These are phyloP conservation scores for Zygosaccharomyces bisporus DNA, from an alignment of 805 yeast species.

Conservation along the genomic window DNA sequence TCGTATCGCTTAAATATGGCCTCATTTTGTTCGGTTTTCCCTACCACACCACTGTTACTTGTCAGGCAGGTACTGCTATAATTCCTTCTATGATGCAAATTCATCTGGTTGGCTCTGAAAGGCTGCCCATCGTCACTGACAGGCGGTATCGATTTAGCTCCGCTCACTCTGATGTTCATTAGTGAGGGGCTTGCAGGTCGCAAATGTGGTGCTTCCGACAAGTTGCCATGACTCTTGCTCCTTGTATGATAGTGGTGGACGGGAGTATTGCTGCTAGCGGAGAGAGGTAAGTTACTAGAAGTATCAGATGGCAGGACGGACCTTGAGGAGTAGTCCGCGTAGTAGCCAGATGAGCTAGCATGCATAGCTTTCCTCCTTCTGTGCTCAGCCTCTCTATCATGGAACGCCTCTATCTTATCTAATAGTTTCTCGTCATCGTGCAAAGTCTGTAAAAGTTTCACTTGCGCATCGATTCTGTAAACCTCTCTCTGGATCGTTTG, in stretches of 20 bases:
- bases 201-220: slow-evolving; percentile 15
- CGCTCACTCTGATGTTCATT: slow-evolving; percentile 20
- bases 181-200: slow-evolving; percentile 23
- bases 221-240: slow-evolving; percentile 32
- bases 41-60: slow-evolving; percentile 48
- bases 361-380: slow-evolving; percentile 37
- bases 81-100: slow-evolving; percentile 32
- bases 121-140: slow-evolving; percentile 15
- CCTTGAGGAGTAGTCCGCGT: slow-evolving; percentile 37
- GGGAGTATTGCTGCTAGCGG: slow-evolving; percentile 19
- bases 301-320: slow-evolving; percentile 6
- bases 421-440: slow-evolving; percentile 35
- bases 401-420: slow-evolving; percentile 23
- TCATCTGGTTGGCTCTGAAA: slow-evolving; percentile 25
- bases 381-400: slow-evolving; percentile 13
- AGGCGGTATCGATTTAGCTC: slow-evolving; percentile 17
- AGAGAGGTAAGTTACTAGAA: slow-evolving; percentile 10
- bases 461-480: slow-evolving; percentile 54
- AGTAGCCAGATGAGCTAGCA: slow-evolving; percentile 37
- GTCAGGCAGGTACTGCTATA: slow-evolving; percentile 39
- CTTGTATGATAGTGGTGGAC: slow-evolving; percentile 34
- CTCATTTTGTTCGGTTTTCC: slow-evolving; percentile 37
- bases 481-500: slow-evolving; percentile 50
- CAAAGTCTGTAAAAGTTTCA: slow-evolving; percentile 47
- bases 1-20: slow-evolving; percentile 66